A percentile compares a stretch with the other conserved stretches of the same genome.
Conservation (phyloP, 176 grass and related monocot genomes). For the Musa beccarii region DNA sequence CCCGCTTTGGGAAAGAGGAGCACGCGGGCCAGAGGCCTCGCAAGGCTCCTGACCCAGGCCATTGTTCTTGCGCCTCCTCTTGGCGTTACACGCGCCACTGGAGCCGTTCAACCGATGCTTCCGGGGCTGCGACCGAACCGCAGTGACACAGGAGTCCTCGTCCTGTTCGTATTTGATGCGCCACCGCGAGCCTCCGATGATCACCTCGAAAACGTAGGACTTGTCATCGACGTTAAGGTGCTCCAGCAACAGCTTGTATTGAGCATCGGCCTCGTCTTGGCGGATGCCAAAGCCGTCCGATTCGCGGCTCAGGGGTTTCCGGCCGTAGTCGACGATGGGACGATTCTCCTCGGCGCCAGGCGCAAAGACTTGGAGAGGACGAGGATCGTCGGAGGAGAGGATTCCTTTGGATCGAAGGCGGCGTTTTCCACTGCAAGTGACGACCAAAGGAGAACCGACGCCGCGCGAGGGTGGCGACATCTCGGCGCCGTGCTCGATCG, state of each 20-base stretch:
- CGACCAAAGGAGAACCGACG: neutral
- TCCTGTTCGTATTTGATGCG: conserved; percentile 35
- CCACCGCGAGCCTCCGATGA: conserved; percentile 5
- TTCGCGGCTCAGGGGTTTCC: neutral
- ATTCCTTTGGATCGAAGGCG: neutral
- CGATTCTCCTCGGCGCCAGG: conserved; percentile 12
- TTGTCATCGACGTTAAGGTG: conserved; percentile 37
- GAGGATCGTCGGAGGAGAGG: conserved; percentile 7
- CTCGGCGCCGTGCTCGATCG: neutral
- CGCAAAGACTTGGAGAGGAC: conserved; percentile 10
- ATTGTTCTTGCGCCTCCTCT: neutral
- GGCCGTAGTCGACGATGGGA: neutral
- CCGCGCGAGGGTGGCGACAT: neutral
- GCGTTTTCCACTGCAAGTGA: neutral
- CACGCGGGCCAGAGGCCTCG: neutral
- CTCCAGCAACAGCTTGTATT: conserved; percentile 57
- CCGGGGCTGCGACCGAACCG: conserved; percentile 1
- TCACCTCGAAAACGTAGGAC: conserved; percentile 40
- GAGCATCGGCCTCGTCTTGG: conserved; percentile 24
- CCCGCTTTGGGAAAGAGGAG: neutral
- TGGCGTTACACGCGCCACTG: neutral
- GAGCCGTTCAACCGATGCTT: neutral
- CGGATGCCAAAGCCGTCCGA: neutral
- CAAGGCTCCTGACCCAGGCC: no score
- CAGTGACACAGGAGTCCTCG: conserved; percentile 9